Evolutionary conservation across 805 yeast genomes (phyloP).

Genomic region (Clavispora carvajalis): DNA sequence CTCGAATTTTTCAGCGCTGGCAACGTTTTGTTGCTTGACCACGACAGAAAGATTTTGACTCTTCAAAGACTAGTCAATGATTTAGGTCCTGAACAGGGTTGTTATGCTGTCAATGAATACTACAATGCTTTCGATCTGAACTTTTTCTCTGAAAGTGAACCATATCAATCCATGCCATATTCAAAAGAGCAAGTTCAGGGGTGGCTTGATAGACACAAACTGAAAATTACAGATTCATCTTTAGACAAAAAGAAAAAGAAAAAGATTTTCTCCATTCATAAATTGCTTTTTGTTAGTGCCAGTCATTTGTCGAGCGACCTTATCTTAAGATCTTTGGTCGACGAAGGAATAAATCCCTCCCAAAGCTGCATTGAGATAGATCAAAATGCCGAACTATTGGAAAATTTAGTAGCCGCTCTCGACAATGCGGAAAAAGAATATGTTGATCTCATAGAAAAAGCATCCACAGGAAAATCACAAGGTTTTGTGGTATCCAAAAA

Average conservation of each 20-base stretch:
- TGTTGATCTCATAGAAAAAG: conserved; percentile 26
- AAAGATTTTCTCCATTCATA: conserved; percentile 59
- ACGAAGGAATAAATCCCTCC: conserved; percentile 44
- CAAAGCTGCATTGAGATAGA: conserved; percentile 26
- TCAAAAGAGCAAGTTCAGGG: conserved; percentile 23
- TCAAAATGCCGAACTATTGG: conserved; percentile 22
- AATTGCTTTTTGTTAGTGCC: conserved; percentile 59
- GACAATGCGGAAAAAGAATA: conserved; percentile 44
- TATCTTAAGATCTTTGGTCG: conserved; percentile 52
- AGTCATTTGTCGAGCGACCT: conserved; percentile 78
- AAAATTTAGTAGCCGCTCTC: conserved; percentile 36
- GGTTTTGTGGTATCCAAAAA: conserved; percentile 65
- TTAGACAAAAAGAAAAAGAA: conserved; percentile 21
- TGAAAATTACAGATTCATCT: conserved; percentile 13
- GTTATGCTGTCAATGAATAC: conserved; percentile 68
- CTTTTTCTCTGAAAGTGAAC: conserved; percentile 30
- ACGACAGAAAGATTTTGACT: conserved; percentile 59
- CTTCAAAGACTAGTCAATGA: conserved; percentile 77
- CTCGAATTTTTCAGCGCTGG: conserved; percentile 96
- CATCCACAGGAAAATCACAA: conserved; percentile 25
- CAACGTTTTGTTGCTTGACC: conserved; percentile 73
- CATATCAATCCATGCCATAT: conserved; percentile 15
- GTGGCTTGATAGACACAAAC: conserved; percentile 39
- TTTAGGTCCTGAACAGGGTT: conserved; percentile 50
- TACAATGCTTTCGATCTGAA: conserved; percentile 58